Percentiles rank a stretch among this genome's conserved stretches.
Evolutionary conservation across 257 asterid genomes (phyloP).

Genomic region (Euphrasia confusa): DNA sequence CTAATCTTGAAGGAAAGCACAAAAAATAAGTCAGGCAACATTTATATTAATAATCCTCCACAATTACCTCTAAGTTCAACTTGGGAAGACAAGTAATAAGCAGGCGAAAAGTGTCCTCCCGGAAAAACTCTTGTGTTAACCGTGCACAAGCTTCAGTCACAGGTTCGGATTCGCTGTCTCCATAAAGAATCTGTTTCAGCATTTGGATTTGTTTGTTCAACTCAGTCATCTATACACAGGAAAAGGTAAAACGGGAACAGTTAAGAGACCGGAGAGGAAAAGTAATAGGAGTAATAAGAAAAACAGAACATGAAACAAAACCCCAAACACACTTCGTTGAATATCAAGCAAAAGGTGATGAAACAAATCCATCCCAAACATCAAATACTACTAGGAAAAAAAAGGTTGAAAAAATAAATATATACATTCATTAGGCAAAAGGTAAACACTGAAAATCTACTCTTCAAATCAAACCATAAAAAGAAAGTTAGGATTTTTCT

Average conservation of each 20-base stretch:
- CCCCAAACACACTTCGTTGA: not conserved
- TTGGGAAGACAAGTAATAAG: slow-evolving; percentile 70
- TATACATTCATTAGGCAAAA: not conserved
- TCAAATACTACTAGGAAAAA: not conserved
- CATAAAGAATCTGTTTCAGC: slow-evolving; percentile 63
- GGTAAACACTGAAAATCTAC: not conserved
- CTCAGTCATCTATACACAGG: slow-evolving; percentile 53
- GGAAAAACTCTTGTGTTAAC: slow-evolving; percentile 82
- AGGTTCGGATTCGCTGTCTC: slow-evolving; percentile 88
- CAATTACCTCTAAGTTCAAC: slow-evolving; percentile 66
- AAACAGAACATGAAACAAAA: slow-evolving; percentile 1
- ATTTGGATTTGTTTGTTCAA: slow-evolving; percentile 65
- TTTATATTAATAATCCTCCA: slow-evolving; percentile 3
- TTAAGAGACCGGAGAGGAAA: not conserved
- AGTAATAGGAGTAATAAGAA: not conserved
- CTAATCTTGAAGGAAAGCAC: not conserved
- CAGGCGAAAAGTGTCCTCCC: slow-evolving; percentile 74
- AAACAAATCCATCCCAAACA: slow-evolving; percentile 7
- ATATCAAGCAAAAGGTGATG: not conserved
- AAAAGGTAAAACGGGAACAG: not conserved
- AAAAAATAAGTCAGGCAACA: not conserved
- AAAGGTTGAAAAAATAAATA: not conserved
- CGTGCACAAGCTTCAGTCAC: slow-evolving; percentile 78
- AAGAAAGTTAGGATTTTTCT: too few species aligned
- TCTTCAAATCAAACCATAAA: not conserved